Base-by-base conservation (phyloP, 2,329 filamentous ascomycete genomes). In the Trichocomaceae sp. region DNA sequence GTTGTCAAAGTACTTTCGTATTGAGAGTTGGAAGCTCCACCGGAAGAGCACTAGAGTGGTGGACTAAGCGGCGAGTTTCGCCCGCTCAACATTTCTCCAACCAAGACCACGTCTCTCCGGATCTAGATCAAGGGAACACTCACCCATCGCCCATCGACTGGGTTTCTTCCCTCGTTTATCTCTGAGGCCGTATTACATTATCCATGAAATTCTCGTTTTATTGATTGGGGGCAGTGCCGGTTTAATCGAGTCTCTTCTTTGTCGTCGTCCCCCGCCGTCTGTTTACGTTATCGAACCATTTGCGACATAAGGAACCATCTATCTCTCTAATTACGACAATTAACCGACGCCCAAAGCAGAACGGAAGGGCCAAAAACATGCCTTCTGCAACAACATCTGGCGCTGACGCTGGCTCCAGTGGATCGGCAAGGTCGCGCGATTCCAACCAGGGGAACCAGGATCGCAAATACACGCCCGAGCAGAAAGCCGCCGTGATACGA, bases 401-500 rank as follows among this genome's bases (percentile, higher is more conserved):
- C 56, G 72, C 70, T 45, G 72, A 77, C 59, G 68, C 70, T 58
- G 64, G 63, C 55, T 57, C 57, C 41, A 57, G 64, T 47, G 75
- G 75, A 53, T 67, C 65, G 44, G 72, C 74, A 49, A 71, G 68
- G 61, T 73, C 69, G 48, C 72, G 76, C 59, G 72, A 77, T 19
- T 75, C 78, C 59, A 77, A 75, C 41, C 75, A 78, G 59, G 76
- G 76, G 29, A 78, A 76, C 50, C 76, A 78, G 63, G 75, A 77
- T 19, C 70, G 74, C 55, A 77, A 87, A 68, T 96, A 84, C 74
- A 99, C 93, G 1, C 78, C 83, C 29, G 91, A 96, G 64, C 93
- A 99, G 69, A 93, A 95, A 71, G 85, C 88, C 1, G 92, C 92
- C 23, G 93, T 99, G 31, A 76, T 95, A 64, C 84, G 93, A 61